Percentiles rank a stretch among this genome's conserved stretches.
These are phyloP conservation scores for Pseudopyricularia javanii DNA, from an alignment of 2,329 filamentous ascomycete species.

Conservation along the genomic window DNA sequence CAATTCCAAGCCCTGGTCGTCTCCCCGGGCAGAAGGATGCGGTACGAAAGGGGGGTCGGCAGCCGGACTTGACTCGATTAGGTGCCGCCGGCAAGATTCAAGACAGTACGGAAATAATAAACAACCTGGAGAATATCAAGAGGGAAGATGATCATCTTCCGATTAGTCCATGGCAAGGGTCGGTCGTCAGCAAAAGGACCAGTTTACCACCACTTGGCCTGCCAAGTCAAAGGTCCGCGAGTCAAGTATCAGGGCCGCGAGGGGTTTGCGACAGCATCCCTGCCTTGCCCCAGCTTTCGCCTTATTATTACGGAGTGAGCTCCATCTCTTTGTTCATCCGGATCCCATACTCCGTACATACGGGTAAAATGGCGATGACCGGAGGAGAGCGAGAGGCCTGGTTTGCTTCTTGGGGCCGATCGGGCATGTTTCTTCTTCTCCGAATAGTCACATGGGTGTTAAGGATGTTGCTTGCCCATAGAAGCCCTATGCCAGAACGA, in stretches of 20 bases:
- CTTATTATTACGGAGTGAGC: no score
- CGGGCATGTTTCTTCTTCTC: no score
- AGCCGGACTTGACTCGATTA: neutral
- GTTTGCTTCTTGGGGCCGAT: no score
- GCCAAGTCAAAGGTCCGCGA: neutral
- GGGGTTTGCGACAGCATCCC: neutral
- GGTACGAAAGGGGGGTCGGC: neutral
- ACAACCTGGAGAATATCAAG: neutral
- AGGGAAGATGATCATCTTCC: neutral
- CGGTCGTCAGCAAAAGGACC: neutral
- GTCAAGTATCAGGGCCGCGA: neutral
- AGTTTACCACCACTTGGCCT: neutral
- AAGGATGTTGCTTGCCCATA: no score
- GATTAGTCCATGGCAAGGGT: neutral
- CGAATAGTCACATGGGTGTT: no score
- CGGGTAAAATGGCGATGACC: no score
- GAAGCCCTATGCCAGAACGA: no score
- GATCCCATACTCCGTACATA: no score
- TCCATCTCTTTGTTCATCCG: no score
- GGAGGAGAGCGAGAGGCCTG: no score
- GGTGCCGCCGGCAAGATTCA: neutral
- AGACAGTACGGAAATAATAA: neutral
- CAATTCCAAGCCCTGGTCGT: neutral
- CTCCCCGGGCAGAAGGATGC: neutral
- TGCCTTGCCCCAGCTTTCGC: neutral